These are phyloP conservation scores for Suillus tomentosus DNA, from an alignment of 768 basidiomycete genomes.

Conservation along the genomic window DNA sequence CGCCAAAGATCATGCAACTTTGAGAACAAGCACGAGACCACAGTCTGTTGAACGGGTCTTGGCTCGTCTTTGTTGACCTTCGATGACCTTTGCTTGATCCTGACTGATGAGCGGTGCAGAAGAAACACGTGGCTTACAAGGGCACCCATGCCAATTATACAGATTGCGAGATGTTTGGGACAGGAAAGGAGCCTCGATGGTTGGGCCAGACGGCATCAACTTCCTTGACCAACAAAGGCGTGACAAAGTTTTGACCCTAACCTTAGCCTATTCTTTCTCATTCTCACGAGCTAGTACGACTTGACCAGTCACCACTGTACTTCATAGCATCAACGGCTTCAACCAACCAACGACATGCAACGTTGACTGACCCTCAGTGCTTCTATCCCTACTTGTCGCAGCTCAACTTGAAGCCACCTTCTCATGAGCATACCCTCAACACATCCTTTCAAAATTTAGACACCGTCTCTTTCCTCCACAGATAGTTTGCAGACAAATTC, in stretches of 20 bases:
- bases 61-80: background rate
- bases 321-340: background rate
- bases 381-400: background rate
- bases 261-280: background rate
- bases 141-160: slow-evolving; percentile 22
- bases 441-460: background rate
- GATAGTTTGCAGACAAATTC: background rate
- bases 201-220: background rate
- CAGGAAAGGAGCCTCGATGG: slow-evolving; percentile 6
- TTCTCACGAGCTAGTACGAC: too few species aligned
- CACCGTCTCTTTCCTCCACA: background rate
- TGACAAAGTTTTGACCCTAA: background rate
- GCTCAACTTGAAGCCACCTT: background rate
- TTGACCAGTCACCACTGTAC: too few species aligned
- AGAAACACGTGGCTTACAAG: slow-evolving; percentile 22
- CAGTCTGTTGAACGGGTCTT: background rate
- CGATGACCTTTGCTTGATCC: background rate
- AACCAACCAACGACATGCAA: background rate
- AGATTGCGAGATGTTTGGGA: slow-evolving; percentile 25
- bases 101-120: slow-evolving; percentile 19
- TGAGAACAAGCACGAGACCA: slow-evolving; percentile 4
- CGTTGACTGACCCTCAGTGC: background rate
- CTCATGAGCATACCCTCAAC: background rate
- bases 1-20: slow-evolving; percentile 7
- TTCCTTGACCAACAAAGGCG: too few species aligned